These are phyloP conservation scores for Nannizziopsis barbatae DNA, from an alignment of 2,329 filamentous ascomycete genomes.

Conservation along the genomic window DNA sequence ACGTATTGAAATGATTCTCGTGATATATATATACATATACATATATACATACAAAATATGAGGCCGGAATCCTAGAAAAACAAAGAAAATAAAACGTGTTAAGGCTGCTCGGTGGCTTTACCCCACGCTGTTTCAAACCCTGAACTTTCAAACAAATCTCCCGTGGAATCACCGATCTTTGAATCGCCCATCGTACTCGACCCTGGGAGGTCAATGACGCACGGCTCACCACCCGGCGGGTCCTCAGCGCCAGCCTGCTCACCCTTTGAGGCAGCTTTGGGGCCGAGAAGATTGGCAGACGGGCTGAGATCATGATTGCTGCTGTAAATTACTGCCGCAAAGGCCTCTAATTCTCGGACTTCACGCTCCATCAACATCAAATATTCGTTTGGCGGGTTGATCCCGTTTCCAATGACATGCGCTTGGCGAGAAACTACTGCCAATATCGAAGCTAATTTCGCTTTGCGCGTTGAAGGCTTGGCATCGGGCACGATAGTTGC, in stretches of 20 bases:
- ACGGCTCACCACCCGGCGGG: slow-evolving; percentile 6
- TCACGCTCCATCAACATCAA: slow-evolving; percentile 35
- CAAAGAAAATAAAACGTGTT: background rate
- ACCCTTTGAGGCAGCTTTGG: background rate
- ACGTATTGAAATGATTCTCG: background rate
- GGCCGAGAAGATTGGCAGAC: background rate
- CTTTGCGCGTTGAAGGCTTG: slow-evolving; percentile 28
- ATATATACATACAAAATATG: background rate
- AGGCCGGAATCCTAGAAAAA: background rate
- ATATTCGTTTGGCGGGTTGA: slow-evolving; percentile 36
- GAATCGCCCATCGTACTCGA: background rate
- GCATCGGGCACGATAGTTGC: slow-evolving; percentile 31
- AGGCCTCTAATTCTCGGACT: slow-evolving; percentile 39
- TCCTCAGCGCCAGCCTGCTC: background rate
- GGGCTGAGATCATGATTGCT: slow-evolving; percentile 33
- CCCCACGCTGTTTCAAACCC: slow-evolving; percentile 16
- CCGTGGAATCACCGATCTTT: background rate
- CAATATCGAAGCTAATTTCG: slow-evolving; percentile 78
- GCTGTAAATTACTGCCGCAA: slow-evolving; percentile 41
- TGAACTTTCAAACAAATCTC: background rate
- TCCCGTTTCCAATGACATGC: slow-evolving; percentile 70
- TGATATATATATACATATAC: background rate
- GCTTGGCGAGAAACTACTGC: slow-evolving; percentile 86
- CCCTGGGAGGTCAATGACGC: background rate
- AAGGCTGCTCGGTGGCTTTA: slow-evolving; percentile 14